These are phyloP conservation scores for Nepenthes mirabilis DNA, from an alignment of 148 eudicot genomes.

Conservation along the genomic window DNA sequence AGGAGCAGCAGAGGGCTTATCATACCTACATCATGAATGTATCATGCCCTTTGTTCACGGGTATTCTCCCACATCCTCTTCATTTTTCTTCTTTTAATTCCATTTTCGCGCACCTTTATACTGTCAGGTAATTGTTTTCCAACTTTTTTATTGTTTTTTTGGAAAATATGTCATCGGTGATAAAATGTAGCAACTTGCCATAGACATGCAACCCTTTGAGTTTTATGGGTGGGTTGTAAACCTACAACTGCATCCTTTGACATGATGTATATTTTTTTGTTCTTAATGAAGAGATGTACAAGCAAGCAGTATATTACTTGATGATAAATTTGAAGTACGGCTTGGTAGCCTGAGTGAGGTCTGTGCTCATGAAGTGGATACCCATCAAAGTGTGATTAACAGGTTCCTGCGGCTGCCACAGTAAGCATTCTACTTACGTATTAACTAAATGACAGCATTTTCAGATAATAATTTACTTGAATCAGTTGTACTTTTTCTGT, in stretches of 20 bases:
- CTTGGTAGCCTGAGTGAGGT: conserved; percentile 83
- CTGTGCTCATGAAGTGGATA: conserved; percentile 75
- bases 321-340: conserved; percentile 95
- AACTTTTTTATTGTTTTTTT: not conserved
- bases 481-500: no score
- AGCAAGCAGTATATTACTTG: conserved; percentile 96
- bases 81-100: not conserved
- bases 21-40: conserved; percentile 88
- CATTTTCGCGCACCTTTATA: not conserved
- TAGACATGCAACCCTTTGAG: no score
- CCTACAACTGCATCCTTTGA: no score
- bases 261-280: not conserved
- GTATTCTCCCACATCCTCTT: conserved; percentile 21
- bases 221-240: no score
- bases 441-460: not conserved
- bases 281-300: conserved; percentile 62
- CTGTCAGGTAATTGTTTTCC: not conserved
- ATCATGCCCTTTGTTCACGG: conserved; percentile 84
- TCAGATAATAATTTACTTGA: no score
- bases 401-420: conserved; percentile 66
- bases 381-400: conserved; percentile 60
- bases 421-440: conserved; percentile 31
- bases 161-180: no score
- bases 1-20: conserved; percentile 86
- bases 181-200: no score